Percentiles rank a stretch among this genome's conserved stretches.
phyloP scores from a whole-genome alignment of 495 filamentous ascomycete species.

The Annulohypoxylon stygium region DNA sequence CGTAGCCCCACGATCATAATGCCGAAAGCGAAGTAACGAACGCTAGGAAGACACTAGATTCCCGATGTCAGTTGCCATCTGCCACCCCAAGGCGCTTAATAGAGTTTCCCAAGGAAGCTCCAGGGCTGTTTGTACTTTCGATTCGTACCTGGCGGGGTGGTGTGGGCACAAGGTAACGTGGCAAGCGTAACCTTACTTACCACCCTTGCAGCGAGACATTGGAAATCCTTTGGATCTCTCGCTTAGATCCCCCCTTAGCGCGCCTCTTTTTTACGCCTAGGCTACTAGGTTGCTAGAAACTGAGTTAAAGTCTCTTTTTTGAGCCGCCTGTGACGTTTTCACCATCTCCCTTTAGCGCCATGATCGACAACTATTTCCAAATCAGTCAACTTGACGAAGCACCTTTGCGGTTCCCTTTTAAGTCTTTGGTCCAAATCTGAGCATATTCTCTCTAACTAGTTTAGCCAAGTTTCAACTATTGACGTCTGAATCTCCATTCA shows the following conservation, averaged over 20 bases:
- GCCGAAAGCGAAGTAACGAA: constrained; percentile 19
- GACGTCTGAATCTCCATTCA: background rate
- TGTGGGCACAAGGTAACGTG: constrained; percentile 28
- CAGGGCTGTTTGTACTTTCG: constrained; percentile 1
- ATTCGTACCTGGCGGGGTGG: constrained; percentile 32
- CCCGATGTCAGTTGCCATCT: background rate
- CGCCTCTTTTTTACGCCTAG: constrained; percentile 23
- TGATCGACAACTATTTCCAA: constrained; percentile 22
- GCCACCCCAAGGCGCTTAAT: constrained; percentile 18
- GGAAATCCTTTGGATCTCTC: constrained; percentile 24
- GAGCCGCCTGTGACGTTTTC: constrained; percentile 45
- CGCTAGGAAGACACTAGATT: background rate
- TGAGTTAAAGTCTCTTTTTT: constrained; percentile 32
- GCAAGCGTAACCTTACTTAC: constrained; percentile 18
- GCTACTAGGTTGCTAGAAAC: background rate
- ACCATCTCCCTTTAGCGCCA: constrained; percentile 29
- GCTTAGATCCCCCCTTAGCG: constrained; percentile 40
- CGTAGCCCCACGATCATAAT: constrained; percentile 6
- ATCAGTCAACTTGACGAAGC: background rate
- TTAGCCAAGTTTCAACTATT: constrained; percentile 9
- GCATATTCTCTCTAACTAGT: background rate
- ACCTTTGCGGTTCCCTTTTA: background rate
- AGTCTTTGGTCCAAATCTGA: background rate
- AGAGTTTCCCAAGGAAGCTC: background rate
- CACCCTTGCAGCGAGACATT: constrained; percentile 24